Percentiles rank a stretch among this genome's conserved stretches.
These are phyloP conservation scores for Picochlorum sp. DNA, from an alignment of 139 green algal species.

Conservation along the genomic window DNA sequence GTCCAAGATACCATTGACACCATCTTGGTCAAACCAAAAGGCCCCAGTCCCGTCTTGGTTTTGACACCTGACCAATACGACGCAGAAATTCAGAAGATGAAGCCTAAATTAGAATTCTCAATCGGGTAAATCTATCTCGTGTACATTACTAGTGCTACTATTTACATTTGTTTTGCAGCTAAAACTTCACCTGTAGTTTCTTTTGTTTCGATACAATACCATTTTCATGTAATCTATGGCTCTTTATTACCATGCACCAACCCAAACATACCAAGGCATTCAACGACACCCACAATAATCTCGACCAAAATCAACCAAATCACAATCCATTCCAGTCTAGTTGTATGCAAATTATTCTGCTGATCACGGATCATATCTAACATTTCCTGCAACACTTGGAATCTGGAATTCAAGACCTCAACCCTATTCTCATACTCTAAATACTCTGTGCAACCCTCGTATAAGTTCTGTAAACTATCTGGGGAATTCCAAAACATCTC, in stretches of 20 bases:
- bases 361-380: conserved; percentile 66
- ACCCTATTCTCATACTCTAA: conserved; percentile 54
- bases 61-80: too few species aligned
- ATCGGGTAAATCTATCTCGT: too few species aligned
- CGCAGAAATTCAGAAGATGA: too few species aligned
- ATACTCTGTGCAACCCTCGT: conserved; percentile 65
- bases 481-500: conserved; percentile 67
- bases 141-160: too few species aligned
- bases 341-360: conserved; percentile 49
- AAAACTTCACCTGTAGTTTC: too few species aligned
- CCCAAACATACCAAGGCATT: conserved; percentile 43
- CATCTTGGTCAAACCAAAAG: too few species aligned
- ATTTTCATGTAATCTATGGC: not conserved
- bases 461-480: conserved; percentile 64
- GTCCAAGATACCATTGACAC: too few species aligned
- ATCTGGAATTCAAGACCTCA: conserved; percentile 49
- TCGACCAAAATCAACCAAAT: conserved; percentile 44
- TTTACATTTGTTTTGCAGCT: too few species aligned
- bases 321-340: conserved; percentile 62
- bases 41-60: too few species aligned
- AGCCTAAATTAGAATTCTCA: too few species aligned
- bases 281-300: conserved; percentile 46
- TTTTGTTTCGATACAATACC: too few species aligned
- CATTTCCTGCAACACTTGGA: conserved; percentile 68
- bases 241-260: conserved; percentile 14